Evolutionary conservation across 208 protist species (phyloP).

Genomic region (Crithidia fasciculata): DNA sequence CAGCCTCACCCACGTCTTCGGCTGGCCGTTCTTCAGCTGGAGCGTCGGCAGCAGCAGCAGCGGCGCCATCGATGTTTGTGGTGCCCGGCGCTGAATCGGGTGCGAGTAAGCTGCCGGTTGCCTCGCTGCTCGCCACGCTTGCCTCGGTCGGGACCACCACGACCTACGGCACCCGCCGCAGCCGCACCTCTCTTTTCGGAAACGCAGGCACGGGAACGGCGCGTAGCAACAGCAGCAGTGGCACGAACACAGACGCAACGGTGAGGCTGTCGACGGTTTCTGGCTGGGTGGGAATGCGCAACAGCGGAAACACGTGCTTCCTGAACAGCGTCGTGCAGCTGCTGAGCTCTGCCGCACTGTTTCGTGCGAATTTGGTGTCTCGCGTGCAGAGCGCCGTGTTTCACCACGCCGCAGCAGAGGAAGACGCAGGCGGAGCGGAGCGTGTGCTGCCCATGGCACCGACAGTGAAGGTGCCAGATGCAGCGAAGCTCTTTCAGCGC

Average conservation of each 20-base stretch:
- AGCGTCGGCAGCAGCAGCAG: constrained; percentile 1
- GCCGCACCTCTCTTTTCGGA: neutral
- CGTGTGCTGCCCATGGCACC: neutral
- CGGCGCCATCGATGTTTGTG: neutral
- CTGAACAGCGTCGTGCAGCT: constrained; percentile 73
- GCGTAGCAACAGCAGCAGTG: neutral
- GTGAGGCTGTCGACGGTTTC: constrained; percentile 14
- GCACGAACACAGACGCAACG: neutral
- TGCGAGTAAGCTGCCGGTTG: constrained; percentile 3
- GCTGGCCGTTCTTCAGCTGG: neutral
- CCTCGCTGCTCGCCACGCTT: constrained; percentile 5
- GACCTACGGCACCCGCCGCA: neutral
- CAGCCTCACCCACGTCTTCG: too few relatives aligned
- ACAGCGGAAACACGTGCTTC: constrained; percentile 74
- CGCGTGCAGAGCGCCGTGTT: constrained; percentile 29
- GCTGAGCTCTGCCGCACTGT: constrained; percentile 46
- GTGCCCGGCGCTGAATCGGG: neutral
- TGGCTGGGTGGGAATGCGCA: constrained; percentile 54
- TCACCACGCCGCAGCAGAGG: too few relatives aligned
- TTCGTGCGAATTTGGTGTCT: constrained; percentile 29
- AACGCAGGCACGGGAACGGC: neutral
- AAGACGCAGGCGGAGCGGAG: neutral
- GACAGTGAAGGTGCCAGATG: neutral
- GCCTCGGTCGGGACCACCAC: neutral
- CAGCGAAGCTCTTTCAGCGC: neutral